Conservation (phyloP, 805 yeast genomes). For the Candida yuanshanica region DNA sequence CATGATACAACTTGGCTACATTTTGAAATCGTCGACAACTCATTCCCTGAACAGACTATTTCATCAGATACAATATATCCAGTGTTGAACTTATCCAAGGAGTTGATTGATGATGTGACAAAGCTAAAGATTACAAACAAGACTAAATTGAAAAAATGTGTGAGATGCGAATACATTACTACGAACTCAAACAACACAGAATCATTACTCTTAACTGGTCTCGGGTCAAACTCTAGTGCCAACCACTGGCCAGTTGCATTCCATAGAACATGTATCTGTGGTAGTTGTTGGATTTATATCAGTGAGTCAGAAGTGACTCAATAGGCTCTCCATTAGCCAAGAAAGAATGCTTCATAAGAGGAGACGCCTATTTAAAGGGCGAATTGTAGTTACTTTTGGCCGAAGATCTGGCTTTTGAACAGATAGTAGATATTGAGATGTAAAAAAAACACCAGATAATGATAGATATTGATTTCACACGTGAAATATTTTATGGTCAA, state of each 20-base stretch:
- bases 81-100: conserved; percentile 25
- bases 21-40: conserved; percentile 24
- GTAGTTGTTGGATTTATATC: conserved; percentile 63
- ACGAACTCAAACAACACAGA: conserved; percentile 25
- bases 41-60: conserved; percentile 30
- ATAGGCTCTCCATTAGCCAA: too few relatives aligned
- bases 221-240: conserved; percentile 23
- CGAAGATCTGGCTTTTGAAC: too few relatives aligned
- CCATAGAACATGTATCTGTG: conserved; percentile 73
- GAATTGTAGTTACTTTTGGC: too few relatives aligned
- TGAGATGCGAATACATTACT: conserved; percentile 50
- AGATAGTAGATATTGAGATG: too few relatives aligned
- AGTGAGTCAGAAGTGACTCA: conserved; percentile 8
- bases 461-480: too few relatives aligned
- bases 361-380: too few relatives aligned
- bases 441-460: too few relatives aligned
- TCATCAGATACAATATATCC: conserved; percentile 29
- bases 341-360: too few relatives aligned
- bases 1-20: conserved; percentile 65
- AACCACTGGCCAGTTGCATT: conserved; percentile 57
- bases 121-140: conserved; percentile 20
- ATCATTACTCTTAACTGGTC: conserved; percentile 17
- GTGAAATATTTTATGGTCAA: too few relatives aligned
- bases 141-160: conserved; percentile 37
- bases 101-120: conserved; percentile 27